These are phyloP conservation scores for Lepiota subincarnata DNA, from an alignment of 768 basidiomycete species.

Conservation along the genomic window DNA sequence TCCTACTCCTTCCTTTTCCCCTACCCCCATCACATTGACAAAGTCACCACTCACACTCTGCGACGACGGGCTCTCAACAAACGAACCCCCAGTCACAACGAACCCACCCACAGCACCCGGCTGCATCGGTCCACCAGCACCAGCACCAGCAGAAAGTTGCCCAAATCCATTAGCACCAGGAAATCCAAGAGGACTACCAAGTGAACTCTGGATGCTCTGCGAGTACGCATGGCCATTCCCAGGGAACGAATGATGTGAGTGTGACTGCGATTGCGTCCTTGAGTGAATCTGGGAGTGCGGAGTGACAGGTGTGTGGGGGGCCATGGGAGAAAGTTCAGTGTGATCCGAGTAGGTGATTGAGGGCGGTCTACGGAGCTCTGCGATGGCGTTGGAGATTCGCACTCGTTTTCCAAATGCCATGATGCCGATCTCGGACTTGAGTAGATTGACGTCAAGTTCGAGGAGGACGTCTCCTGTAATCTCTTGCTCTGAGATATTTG, in stretches of 20 bases:
- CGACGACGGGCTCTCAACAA: not conserved
- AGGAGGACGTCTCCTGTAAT: conserved; percentile 98
- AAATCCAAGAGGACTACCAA: conserved; percentile 34
- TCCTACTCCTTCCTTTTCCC: not conserved
- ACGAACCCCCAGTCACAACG: not conserved
- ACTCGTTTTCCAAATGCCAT: conserved; percentile 93
- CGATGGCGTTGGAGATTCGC: conserved; percentile 89
- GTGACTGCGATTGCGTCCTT: conserved; percentile 38
- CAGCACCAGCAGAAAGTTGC: conserved; percentile 1
- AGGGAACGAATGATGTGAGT: conserved; percentile 43
- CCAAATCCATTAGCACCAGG: not conserved
- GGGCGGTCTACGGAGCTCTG: conserved; percentile 75
- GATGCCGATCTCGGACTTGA: conserved; percentile 93
- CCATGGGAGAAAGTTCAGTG: conserved; percentile 26
- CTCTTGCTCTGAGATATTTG: conserved; percentile 77
- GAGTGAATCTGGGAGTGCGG: conserved; percentile 26
- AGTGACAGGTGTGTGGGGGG: conserved; percentile 27
- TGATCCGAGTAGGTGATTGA: conserved; percentile 54
- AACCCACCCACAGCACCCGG: not conserved
- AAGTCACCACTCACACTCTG: not conserved
- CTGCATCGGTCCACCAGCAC: not conserved
- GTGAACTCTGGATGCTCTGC: conserved; percentile 37
- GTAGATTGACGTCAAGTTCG: conserved; percentile 85
- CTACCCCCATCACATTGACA: not conserved
- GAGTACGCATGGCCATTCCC: conserved; percentile 26